Conservation (phyloP, 352 stramenopile genomes). For the Globisporangium middletonii region DNA sequence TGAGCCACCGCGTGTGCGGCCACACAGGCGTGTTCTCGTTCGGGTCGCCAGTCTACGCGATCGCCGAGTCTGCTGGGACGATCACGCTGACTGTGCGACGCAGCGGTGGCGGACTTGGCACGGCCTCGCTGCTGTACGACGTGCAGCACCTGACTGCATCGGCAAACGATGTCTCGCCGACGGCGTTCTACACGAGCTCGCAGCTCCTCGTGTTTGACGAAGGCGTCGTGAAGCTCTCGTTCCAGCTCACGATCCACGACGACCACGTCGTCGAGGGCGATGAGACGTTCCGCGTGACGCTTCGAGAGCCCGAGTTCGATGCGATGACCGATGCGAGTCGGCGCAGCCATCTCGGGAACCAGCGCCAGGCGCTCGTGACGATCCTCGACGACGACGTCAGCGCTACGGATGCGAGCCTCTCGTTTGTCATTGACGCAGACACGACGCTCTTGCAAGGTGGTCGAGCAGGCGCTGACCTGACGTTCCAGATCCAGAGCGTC, state of each 20-base stretch:
- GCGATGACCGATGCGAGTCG: neutral
- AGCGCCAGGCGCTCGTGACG: conserved; percentile 55
- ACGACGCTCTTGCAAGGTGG: conserved; percentile 28
- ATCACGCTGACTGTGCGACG: conserved; percentile 83
- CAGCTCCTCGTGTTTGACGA: conserved; percentile 74
- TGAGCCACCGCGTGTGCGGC: conserved; percentile 88
- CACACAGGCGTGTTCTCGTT: conserved; percentile 89
- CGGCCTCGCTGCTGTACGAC: conserved; percentile 69
- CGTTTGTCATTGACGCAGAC: conserved; percentile 24
- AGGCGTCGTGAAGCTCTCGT: conserved; percentile 80
- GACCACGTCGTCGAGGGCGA: conserved; percentile 68
- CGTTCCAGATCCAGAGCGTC: conserved; percentile 52
- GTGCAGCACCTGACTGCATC: conserved; percentile 80
- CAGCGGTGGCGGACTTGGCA: conserved; percentile 83
- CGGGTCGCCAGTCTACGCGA: conserved; percentile 76
- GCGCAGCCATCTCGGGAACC: conserved; percentile 40
- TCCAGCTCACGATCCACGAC: conserved; percentile 91
- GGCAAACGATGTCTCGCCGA: conserved; percentile 71
- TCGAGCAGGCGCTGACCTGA: conserved; percentile 30
- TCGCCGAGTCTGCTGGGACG: conserved; percentile 58
- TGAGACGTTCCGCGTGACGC: conserved; percentile 59
- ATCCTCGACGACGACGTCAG: conserved; percentile 62
- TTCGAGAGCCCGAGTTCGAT: conserved; percentile 26
- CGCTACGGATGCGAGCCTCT: conserved; percentile 32
- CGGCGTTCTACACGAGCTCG: conserved; percentile 82